Evolutionary conservation across 495 filamentous ascomycete species (phyloP).

Genomic region (Talaromyces proteolyticus): DNA sequence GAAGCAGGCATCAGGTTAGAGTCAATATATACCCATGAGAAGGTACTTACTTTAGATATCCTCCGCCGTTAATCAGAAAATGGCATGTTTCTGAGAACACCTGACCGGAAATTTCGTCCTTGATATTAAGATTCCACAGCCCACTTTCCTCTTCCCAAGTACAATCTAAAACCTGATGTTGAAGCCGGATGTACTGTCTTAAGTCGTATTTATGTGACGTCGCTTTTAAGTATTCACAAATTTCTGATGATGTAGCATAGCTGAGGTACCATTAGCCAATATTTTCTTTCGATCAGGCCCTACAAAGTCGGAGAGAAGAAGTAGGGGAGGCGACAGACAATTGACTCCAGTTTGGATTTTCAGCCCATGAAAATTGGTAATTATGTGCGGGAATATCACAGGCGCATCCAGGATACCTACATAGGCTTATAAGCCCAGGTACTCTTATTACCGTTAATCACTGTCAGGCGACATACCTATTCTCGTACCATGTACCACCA

Average conservation of each 20-base stretch:
- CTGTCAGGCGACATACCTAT: constrained; percentile 51
- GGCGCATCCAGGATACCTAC: neutral
- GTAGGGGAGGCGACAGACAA: constrained; percentile 12
- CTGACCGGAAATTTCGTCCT: neutral
- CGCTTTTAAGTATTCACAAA: constrained; percentile 37
- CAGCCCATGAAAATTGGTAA: constrained; percentile 28
- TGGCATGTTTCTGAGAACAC: neutral
- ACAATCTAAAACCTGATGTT: constrained; percentile 12
- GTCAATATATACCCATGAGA: neutral
- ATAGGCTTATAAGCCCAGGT: neutral
- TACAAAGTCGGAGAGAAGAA: neutral
- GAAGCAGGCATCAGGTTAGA: constrained; percentile 17
- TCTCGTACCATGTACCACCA: constrained; percentile 61
- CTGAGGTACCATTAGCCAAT: neutral
- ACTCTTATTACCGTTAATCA: constrained; percentile 14
- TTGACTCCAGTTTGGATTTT: constrained; percentile 39
- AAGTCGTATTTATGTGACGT: constrained; percentile 19
- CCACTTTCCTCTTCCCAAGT: constrained; percentile 19
- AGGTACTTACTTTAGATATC: constrained; percentile 14
- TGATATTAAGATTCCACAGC: constrained; percentile 24
- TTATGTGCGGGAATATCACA: constrained; percentile 9
- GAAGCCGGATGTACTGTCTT: constrained; percentile 13
- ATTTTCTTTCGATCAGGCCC: neutral
- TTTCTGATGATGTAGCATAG: constrained; percentile 41
- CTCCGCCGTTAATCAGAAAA: constrained; percentile 41